Evolutionary conservation across 106 monocot genomes (phyloP).

Genomic region (Platanthera guangdongensis): DNA sequence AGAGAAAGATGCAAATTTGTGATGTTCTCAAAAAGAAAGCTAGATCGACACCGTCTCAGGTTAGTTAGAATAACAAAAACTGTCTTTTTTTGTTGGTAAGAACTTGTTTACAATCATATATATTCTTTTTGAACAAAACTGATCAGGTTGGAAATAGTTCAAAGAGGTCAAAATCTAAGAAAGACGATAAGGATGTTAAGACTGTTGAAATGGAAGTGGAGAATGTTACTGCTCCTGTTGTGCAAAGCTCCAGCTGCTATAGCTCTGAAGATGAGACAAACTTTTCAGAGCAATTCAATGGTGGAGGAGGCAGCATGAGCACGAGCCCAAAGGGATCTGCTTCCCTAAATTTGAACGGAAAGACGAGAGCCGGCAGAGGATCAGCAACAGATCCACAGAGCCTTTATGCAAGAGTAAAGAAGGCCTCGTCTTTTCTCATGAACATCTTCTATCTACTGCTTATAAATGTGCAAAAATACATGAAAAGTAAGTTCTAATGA

Average conservation of each 20-base stretch:
- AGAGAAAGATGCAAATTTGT: constrained; percentile 6
- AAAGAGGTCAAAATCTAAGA: constrained; percentile 25
- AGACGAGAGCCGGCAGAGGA: constrained; percentile 35
- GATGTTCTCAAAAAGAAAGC: constrained; percentile 12
- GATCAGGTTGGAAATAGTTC: constrained; percentile 19
- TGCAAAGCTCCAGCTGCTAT: constrained; percentile 27
- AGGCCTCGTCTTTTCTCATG: not conserved
- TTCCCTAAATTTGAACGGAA: constrained; percentile 20
- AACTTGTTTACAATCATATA: not conserved
- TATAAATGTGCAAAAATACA: not conserved
- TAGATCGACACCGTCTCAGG: not conserved
- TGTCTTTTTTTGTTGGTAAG: not conserved
- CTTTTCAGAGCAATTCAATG: constrained; percentile 21
- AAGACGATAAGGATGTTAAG: constrained; percentile 16
- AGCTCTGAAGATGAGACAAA: constrained; percentile 47
- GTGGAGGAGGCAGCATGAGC: constrained; percentile 3
- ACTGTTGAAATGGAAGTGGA: constrained; percentile 8
- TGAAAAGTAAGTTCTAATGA: not conserved
- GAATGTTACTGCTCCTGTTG: constrained; percentile 4
- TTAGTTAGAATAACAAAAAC: not conserved
- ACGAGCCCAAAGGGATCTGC: not conserved
- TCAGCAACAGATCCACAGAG: constrained; percentile 59
- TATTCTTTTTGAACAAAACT: not conserved
- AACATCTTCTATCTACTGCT: not conserved
- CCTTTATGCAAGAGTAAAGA: constrained; percentile 55